These are phyloP conservation scores for Lentinula raphanica DNA, from an alignment of 768 basidiomycete genomes.

Conservation along the genomic window DNA sequence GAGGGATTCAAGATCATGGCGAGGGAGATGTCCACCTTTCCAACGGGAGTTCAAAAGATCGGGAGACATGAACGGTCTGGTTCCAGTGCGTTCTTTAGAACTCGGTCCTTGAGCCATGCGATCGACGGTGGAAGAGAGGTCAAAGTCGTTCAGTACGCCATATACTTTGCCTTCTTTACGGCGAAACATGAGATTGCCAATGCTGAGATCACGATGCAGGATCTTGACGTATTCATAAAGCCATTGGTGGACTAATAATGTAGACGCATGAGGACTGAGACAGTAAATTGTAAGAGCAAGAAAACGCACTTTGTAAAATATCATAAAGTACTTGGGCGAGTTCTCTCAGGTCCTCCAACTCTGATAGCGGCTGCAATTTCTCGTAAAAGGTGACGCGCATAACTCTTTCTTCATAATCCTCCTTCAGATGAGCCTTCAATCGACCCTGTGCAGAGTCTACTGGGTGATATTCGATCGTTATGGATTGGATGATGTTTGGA, in stretches of 20 bases:
- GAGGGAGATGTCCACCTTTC: background rate
- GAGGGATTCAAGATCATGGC: background rate
- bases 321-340: background rate
- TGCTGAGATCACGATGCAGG: background rate
- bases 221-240: background rate
- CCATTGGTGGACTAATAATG: background rate
- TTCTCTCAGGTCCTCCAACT: background rate
- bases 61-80: background rate
- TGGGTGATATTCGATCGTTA: background rate
- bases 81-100: background rate
- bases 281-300: background rate
- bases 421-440: background rate
- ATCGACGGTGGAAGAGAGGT: background rate
- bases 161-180: background rate
- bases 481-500: background rate
- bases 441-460: background rate
- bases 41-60: background rate
- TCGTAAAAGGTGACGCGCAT: background rate
- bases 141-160: background rate
- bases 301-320: background rate
- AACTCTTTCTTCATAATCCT: constrained; percentile 4
- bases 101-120: background rate
- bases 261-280: background rate
- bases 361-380: background rate
- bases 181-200: background rate